Percentiles rank a stretch among this genome's conserved stretches.
These are phyloP conservation scores for Rhodotorula sp. DNA, from an alignment of 1,284 basidiomycete genomes.

Conservation along the genomic window DNA sequence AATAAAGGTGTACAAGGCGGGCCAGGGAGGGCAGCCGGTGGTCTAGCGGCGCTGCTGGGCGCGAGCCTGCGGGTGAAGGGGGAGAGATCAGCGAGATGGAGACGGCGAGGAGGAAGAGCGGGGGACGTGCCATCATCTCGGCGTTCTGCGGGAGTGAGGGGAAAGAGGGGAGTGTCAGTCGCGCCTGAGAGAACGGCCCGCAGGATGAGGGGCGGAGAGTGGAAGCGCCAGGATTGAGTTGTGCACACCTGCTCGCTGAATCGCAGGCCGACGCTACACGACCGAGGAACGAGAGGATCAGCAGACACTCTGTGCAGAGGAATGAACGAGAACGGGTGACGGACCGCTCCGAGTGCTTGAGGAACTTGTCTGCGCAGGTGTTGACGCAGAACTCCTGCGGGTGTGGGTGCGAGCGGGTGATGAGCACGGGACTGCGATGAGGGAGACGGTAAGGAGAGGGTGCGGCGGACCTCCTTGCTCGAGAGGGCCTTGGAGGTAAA, in stretches of 20 bases:
- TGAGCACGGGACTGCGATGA: too few species aligned
- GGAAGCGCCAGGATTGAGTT: background rate
- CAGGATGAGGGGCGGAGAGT: too few species aligned
- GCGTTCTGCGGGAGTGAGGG: conserved; percentile 37
- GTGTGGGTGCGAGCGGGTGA: conserved; percentile 38
- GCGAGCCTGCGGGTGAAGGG: conserved; percentile 4
- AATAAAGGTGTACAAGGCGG: background rate
- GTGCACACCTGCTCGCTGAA: conserved; percentile 17
- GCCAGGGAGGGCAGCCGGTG: background rate
- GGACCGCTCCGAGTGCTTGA: conserved; percentile 83
- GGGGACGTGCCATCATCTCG: conserved; percentile 43
- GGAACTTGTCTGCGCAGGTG: conserved; percentile 83
- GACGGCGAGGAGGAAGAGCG: background rate
- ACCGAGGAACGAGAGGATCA: background rate
- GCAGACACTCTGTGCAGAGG: background rate
- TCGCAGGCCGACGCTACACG: conserved; percentile 21
- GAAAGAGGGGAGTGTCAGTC: background rate
- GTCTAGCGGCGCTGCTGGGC: conserved; percentile 9
- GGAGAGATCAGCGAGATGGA: background rate
- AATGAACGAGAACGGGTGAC: background rate
- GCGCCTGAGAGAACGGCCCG: too few species aligned
- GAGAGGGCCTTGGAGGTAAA: conserved; percentile 93
- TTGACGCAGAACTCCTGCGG: conserved; percentile 60
- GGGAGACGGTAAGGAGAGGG: conserved; percentile 5
- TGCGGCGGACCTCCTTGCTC: conserved; percentile 87